Evolutionary conservation across 139 green algal species (phyloP).

Genomic region (Chlamydomonas incerta): DNA sequence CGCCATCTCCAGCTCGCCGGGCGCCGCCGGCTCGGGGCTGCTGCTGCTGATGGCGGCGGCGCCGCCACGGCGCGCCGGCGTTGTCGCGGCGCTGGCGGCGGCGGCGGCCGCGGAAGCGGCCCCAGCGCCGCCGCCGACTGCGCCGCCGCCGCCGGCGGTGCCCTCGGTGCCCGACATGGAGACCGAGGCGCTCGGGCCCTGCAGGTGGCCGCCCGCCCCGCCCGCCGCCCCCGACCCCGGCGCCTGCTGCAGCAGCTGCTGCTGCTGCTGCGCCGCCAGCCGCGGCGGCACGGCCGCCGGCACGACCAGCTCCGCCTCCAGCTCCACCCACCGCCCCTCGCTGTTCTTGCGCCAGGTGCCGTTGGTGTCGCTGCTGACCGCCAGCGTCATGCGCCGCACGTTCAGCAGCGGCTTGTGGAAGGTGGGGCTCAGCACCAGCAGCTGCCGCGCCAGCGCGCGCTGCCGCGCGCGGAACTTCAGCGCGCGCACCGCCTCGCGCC

Average conservation of each 20-base stretch:
- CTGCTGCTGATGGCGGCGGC: neutral
- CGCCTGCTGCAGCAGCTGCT: no score
- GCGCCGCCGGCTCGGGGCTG: neutral
- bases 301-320: constrained; percentile 30
- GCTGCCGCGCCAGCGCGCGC: constrained; percentile 6
- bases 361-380: constrained; percentile 45
- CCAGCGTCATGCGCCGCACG: constrained; percentile 56
- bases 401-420: constrained; percentile 52
- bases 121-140: neutral
- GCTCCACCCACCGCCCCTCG: constrained; percentile 31
- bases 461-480: constrained; percentile 42
- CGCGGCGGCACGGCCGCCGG: neutral
- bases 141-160: neutral
- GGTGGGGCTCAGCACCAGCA: constrained; percentile 44
- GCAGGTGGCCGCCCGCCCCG: no score
- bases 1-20: neutral
- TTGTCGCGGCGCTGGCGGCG: neutral
- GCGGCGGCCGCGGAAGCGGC: neutral
- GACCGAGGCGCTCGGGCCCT: no score
- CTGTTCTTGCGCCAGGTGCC: constrained; percentile 43
- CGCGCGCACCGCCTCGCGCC: constrained; percentile 44
- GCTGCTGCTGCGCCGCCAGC: neutral
- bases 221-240: neutral
- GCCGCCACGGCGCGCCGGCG: neutral
- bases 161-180: neutral